Base-by-base conservation (phyloP, 176 grass and related monocot species). In the Eragrostis curvula region DNA sequence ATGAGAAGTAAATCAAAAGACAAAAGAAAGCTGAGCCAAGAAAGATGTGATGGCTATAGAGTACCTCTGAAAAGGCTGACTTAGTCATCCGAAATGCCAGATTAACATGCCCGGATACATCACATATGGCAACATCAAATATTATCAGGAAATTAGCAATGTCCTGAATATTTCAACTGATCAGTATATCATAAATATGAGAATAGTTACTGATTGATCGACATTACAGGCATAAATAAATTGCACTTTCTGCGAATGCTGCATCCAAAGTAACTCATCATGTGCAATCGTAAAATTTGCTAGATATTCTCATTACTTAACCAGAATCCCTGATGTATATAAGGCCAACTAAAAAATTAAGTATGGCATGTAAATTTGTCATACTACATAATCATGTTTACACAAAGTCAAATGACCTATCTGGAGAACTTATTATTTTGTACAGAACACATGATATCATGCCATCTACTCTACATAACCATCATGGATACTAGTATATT, bases 51-150 rank as follows among this genome's bases (percentile, higher is more conserved):
- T 85, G 50, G 29, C 46, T 62, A 60, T 40, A 71, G 24, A 63
- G 15, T 79, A 83, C 96, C 96, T 93, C 96, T 57, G 74, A 4
- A 85, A 95, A 90, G 51, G 93, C 93, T 58, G 88, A 84, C 75
- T 67, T 98, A 3, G 79, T 87, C 79, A 93, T 88, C 42, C 96
- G 86, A 83, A 90, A 96, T 63, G 80, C 71, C 78, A 98, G 77
- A 87, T 98, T 98, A 70, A 95, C 70, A 66, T 88, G 75, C 50
- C 89, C 89, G 86, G 96, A 95, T 84, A 80, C 57, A 86, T 98
- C 93, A 83, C 68, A 84, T 78, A 98, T 66, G 21, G 83, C 24
- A 80, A 91, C 51, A 80, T 84, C 82, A 91, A 91, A 98, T 58
- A 64, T 75, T 84, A 88, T 82, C 85, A 91, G 60, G 53, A 84